Conservation (phyloP, 2,329 filamentous ascomycete species). For the Colletotrichum chrysophilum region DNA sequence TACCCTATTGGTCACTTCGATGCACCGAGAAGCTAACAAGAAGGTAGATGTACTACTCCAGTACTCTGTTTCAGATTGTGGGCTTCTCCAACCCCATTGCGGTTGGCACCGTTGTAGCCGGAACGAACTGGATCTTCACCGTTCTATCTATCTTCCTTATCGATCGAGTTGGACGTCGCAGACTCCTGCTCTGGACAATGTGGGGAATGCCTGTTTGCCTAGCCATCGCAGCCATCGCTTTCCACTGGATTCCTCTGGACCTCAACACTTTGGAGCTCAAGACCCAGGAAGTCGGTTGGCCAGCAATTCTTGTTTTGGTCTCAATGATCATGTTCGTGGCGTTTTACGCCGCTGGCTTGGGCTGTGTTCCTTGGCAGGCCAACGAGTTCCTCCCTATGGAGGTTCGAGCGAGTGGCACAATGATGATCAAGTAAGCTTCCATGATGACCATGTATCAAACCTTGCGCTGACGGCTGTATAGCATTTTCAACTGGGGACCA, state of each 20-base stretch:
- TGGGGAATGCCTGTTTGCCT: conserved; percentile 5
- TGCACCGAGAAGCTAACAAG: background rate
- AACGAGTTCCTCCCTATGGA: conserved; percentile 38
- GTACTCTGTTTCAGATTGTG: conserved; percentile 24
- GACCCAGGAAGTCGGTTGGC: background rate
- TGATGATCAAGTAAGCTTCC: conserved; percentile 43
- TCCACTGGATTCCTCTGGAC: conserved; percentile 1
- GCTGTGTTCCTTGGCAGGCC: conserved; percentile 25
- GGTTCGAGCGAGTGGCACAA: conserved; percentile 51
- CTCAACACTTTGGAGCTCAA: background rate
- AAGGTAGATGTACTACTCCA: conserved; percentile 14
- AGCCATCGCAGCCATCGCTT: background rate
- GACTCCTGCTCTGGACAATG: conserved; percentile 46
- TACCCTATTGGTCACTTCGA: accelerated
- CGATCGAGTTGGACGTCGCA: conserved; percentile 49
- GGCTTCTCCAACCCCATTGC: conserved; percentile 42
- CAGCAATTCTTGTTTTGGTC: background rate
- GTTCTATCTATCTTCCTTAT: conserved; percentile 51
- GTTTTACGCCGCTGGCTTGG: conserved; percentile 26
- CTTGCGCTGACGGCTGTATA: background rate
- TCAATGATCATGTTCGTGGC: conserved; percentile 26
- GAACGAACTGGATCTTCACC: conserved; percentile 55
- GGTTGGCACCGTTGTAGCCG: conserved; percentile 47
- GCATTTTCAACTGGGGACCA: conserved; percentile 47
- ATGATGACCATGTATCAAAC: accelerated